Evolutionary conservation across 2,329 filamentous ascomycete genomes (phyloP).

Genomic region (Colletotrichum eremochloae): DNA sequence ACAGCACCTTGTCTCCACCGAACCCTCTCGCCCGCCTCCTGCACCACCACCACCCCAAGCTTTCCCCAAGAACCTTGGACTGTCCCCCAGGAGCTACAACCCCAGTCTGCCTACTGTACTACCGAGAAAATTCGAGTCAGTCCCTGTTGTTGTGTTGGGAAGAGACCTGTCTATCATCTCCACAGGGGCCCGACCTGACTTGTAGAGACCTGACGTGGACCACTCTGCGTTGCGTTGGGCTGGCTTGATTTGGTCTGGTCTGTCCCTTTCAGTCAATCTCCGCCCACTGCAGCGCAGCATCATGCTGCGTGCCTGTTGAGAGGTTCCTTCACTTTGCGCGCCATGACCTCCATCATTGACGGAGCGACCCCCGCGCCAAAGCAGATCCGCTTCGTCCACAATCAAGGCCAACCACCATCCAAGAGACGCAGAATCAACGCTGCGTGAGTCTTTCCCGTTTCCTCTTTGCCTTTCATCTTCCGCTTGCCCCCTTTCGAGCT

Average conservation of each 20-base stretch:
- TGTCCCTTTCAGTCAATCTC: slow-evolving; percentile 22
- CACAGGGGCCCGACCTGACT: slow-evolving; percentile 30
- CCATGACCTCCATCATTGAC: slow-evolving; percentile 53
- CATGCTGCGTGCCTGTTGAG: slow-evolving; percentile 40
- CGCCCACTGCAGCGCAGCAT: slow-evolving; percentile 40
- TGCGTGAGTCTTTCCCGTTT: slow-evolving; percentile 67
- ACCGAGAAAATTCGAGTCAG: slow-evolving; percentile 4
- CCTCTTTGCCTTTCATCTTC: background rate
- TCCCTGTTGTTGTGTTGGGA: slow-evolving; percentile 18
- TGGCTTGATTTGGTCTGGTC: slow-evolving; percentile 1
- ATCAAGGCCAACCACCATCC: slow-evolving; percentile 83
- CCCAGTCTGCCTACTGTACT: slow-evolving; percentile 22
- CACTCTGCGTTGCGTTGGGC: slow-evolving; percentile 19
- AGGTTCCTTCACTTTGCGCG: slow-evolving; percentile 39
- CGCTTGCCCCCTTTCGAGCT: slow-evolving; percentile 1
- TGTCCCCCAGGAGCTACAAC: slow-evolving; percentile 23
- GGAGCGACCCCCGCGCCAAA: slow-evolving; percentile 61
- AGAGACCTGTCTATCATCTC: slow-evolving; percentile 29
- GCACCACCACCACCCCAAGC: slow-evolving; percentile 27
- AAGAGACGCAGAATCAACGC: slow-evolving; percentile 85
- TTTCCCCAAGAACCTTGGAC: slow-evolving; percentile 25
- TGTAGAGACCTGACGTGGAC: slow-evolving; percentile 20
- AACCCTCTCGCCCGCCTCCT: slow-evolving; percentile 8
- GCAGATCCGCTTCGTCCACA: slow-evolving; percentile 84
- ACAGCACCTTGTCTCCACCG: slow-evolving; percentile 31